Evolutionary conservation across 1,284 basidiomycete species (phyloP).

Genomic region (Prillingera fragicola): DNA sequence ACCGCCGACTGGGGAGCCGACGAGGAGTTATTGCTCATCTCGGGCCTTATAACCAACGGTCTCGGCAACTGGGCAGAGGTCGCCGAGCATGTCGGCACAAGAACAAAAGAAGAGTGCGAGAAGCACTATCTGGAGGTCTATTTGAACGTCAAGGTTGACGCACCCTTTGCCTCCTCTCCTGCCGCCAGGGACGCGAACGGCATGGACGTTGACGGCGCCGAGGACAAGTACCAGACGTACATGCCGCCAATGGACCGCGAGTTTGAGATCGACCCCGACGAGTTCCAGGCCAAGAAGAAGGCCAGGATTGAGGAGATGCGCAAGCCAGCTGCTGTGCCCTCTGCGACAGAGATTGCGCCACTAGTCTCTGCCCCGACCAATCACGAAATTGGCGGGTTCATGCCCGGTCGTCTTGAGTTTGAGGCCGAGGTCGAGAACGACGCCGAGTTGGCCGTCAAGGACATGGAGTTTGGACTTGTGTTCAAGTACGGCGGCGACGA

Average conservation of each 20-base stretch:
- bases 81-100: conserved; percentile 89
- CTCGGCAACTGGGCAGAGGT: conserved; percentile 97
- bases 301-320: conserved; percentile 65
- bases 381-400: conserved; percentile 88
- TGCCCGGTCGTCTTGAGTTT: conserved; percentile 94
- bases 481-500: conserved; percentile 78
- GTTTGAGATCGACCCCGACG: conserved; percentile 69
- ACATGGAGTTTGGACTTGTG: conserved; percentile 89
- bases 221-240: conserved; percentile 27
- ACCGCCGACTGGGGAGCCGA: conserved; percentile 95
- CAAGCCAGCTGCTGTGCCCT: conserved; percentile 48
- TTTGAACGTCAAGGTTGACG: conserved; percentile 50
- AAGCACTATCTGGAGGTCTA: conserved; percentile 82
- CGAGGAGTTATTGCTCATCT: conserved; percentile 89
- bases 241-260: conserved; percentile 64
- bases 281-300: conserved; percentile 82
- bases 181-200: no score
- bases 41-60: conserved; percentile 82
- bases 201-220: conserved; percentile 5
- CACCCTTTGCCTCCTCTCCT: no score
- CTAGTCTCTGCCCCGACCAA: conserved; percentile 90
- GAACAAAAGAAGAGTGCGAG: conserved; percentile 91
- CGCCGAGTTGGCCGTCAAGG: conserved; percentile 90
- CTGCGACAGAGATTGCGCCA: conserved; percentile 53
- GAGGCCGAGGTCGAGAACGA: conserved; percentile 96